Evolutionary conservation across 2,329 filamentous ascomycete species (phyloP).

Genomic region (Clarireedia homoeocarpa): DNA sequence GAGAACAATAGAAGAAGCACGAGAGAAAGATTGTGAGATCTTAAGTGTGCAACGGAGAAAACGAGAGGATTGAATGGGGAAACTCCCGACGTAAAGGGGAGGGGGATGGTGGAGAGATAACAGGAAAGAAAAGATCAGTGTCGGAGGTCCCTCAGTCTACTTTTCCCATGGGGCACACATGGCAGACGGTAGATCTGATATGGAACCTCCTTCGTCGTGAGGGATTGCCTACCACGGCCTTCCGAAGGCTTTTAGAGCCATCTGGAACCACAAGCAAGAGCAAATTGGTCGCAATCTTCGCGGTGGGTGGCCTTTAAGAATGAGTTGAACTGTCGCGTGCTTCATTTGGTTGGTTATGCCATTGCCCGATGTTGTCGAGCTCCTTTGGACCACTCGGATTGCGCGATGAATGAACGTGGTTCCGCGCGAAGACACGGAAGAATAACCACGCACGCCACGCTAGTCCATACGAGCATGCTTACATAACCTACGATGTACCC

Average conservation of each 20-base stretch:
- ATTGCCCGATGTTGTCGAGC: background rate
- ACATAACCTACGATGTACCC: no score
- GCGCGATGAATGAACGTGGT: no score
- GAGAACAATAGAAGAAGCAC: background rate
- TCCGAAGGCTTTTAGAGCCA: no score
- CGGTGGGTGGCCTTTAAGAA: background rate
- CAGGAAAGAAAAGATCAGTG: background rate
- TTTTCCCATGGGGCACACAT: background rate
- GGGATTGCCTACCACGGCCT: background rate
- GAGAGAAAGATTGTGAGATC: background rate
- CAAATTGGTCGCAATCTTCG: no score
- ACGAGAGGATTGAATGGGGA: no score
- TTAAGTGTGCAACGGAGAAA: background rate
- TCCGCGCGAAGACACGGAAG: no score
- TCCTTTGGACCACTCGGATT: no score
- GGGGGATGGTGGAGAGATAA: no score
- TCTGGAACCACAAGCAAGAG: no score
- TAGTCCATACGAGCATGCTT: no score
- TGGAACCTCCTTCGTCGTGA: background rate
- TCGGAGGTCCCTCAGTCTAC: background rate
- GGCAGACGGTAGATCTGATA: background rate
- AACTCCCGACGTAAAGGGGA: no score
- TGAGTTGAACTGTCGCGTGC: slow-evolving; percentile 8
- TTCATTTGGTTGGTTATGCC: slow-evolving; percentile 10
- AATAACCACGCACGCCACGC: no score